These are phyloP conservation scores for Colletotrichum shisoi DNA, from an alignment of 2,329 filamentous ascomycete species.

Conservation along the genomic window DNA sequence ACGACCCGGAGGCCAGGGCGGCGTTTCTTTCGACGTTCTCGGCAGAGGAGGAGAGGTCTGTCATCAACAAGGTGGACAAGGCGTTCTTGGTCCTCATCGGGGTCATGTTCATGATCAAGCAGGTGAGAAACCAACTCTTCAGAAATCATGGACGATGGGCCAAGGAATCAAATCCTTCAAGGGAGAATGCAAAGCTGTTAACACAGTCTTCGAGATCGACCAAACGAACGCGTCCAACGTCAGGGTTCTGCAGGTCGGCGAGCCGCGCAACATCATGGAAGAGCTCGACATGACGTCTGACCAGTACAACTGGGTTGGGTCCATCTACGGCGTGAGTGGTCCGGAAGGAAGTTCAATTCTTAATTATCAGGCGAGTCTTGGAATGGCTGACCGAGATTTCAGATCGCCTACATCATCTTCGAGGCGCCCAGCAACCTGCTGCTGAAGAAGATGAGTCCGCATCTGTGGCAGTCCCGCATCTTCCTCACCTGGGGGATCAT, in stretches of 20 bases:
- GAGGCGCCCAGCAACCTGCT: conserved; percentile 53
- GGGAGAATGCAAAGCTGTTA: neutral
- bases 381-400: neutral
- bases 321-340: conserved; percentile 20
- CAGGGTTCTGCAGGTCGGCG: conserved; percentile 54
- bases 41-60: conserved; percentile 49
- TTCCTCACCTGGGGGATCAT: conserved; percentile 51
- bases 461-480: conserved; percentile 50
- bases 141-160: too few species aligned
- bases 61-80: conserved; percentile 53
- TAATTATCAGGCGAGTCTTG: too few species aligned
- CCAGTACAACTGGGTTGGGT: conserved; percentile 31
- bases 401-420: conserved; percentile 53
- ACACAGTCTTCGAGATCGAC: conserved; percentile 45
- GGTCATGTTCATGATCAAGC: conserved; percentile 54
- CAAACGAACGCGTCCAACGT: conserved; percentile 52
- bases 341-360: too few species aligned
- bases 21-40: conserved; percentile 51
- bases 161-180: neutral
- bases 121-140: too few species aligned
- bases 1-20: conserved; percentile 41
- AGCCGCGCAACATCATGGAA: conserved; percentile 47
- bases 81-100: conserved; percentile 51
- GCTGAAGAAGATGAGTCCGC: conserved; percentile 49
- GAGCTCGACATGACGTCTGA: conserved; percentile 29